Base-by-base conservation (phyloP, 805 yeast species). In the Torulaspora microellipsoides region DNA sequence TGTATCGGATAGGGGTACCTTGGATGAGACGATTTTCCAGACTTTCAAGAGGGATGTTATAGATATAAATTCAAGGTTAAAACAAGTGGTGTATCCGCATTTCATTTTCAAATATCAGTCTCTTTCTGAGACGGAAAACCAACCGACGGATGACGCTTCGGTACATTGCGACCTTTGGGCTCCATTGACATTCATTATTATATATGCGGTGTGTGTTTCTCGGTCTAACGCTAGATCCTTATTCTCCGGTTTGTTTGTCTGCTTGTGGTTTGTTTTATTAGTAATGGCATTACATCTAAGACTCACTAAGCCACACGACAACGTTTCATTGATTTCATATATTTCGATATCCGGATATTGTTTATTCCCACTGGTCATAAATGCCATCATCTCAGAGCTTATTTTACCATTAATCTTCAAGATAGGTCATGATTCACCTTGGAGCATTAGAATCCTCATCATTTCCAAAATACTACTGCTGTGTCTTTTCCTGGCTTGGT, bases 131-230 rank as follows among this genome's bases (percentile, higher is more conserved):
- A 27, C 15, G n/a, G 46, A 41, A 27, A 36, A 38, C n/a, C 8
- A 20, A 20, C 2, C 25, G 25, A 23, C 31, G 12, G 37, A 34
- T 5, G 34, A 44, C n/a, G 46, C 49, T 14, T 38, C 53, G 2
- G 45, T 47, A 4, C 51, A 52, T 44, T 54, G 61, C 31, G 69
- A 65, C 43, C 51, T 65, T 8, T 65, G 69, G 69, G 69, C 69
- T 1, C 69, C 69, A 1, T 41, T 65, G 11, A 40, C 56, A 4
- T 62, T 65, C 27, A 54, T 62, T 23, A 54, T 65, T 2, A 36
- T 52, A 3, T 65, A 60, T 40, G 53, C 67, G 6, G 42, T 63
- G 30, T 55, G 59, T n/a, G 56, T 59, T 7, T 62, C 69, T 1
- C 50, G 45, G 6, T 46, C 50, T 3, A 59, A 57, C 32, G 62